A percentile compares a stretch with the other conserved stretches of the same genome.
These are phyloP conservation scores for Phylloboletellus chloephorus DNA, from an alignment of 1,284 basidiomycete genomes.

Conservation along the genomic window DNA sequence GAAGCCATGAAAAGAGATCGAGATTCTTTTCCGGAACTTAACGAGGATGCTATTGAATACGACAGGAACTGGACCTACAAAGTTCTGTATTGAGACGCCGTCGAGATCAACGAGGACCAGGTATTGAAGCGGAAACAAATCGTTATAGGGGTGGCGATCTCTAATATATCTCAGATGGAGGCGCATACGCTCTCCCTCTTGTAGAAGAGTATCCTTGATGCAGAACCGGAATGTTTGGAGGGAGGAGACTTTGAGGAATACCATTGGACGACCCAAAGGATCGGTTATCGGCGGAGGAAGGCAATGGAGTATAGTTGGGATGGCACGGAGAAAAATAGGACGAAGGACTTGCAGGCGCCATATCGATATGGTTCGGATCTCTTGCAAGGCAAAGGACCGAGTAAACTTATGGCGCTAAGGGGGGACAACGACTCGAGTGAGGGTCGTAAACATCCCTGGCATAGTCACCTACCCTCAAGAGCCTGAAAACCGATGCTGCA, in stretches of 20 bases:
- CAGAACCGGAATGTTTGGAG: slow-evolving; percentile 38
- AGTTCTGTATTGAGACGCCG: slow-evolving; percentile 50
- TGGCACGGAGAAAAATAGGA: slow-evolving; percentile 28
- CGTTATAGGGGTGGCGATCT: slow-evolving; percentile 34
- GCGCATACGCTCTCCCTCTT: slow-evolving; percentile 51
- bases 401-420: slow-evolving; percentile 62
- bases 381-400: slow-evolving; percentile 56
- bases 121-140: slow-evolving; percentile 53
- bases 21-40: slow-evolving; percentile 40
- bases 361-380: slow-evolving; percentile 47
- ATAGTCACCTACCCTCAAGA: slow-evolving; percentile 46
- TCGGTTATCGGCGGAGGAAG: slow-evolving; percentile 50
- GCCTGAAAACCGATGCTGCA: slow-evolving; percentile 60
- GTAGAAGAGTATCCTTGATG: slow-evolving; percentile 40
- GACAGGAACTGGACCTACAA: slow-evolving; percentile 42
- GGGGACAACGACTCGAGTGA: slow-evolving; percentile 11
- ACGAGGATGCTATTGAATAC: slow-evolving; percentile 11
- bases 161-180: slow-evolving; percentile 40
- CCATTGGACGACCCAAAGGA: slow-evolving; percentile 57
- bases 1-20: slow-evolving; percentile 58
- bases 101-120: slow-evolving; percentile 65
- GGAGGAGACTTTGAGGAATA: slow-evolving; percentile 37
- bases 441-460: slow-evolving; percentile 2
- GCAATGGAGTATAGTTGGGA: slow-evolving; percentile 36
- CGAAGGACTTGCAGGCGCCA: slow-evolving; percentile 55